A percentile compares a stretch with the other conserved stretches of the same genome.
Evolutionary conservation across 768 basidiomycete species (phyloP).

Genomic region (Tremella yokohamensis): DNA sequence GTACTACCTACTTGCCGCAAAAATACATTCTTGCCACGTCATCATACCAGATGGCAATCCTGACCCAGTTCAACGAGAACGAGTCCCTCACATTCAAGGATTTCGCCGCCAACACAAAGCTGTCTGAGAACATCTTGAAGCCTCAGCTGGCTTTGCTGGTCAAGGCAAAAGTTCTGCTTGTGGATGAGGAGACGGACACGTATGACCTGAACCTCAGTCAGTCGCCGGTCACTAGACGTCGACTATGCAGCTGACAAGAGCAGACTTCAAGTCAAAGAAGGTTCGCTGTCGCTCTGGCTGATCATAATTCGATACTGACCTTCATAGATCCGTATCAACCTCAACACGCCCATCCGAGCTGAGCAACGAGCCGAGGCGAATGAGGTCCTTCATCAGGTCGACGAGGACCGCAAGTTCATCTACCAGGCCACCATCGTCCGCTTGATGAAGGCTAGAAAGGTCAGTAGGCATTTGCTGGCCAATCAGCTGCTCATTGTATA

Average conservation of each 20-base stretch:
- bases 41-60: constrained; percentile 90
- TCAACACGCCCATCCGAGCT: constrained; percentile 88
- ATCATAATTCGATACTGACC: too few species aligned
- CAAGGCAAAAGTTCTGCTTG: constrained; percentile 84
- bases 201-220: constrained; percentile 85
- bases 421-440: constrained; percentile 93
- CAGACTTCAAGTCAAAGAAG: constrained; percentile 88
- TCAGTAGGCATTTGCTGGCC: constrained; percentile 15
- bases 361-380: constrained; percentile 86
- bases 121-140: constrained; percentile 57
- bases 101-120: constrained; percentile 70
- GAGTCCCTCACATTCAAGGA: constrained; percentile 82
- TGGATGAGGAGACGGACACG: constrained; percentile 73
- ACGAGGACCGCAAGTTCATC: constrained; percentile 94
- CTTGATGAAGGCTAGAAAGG: constrained; percentile 53
- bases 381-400: constrained; percentile 88
- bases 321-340: constrained; percentile 61
- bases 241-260: neutral
- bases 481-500: constrained; percentile 9
- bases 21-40: constrained; percentile 96
- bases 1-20: constrained; percentile 85
- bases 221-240: constrained; percentile 26
- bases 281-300: too few species aligned
- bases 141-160: constrained; percentile 64
- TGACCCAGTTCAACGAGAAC: constrained; percentile 86